A percentile compares a stretch with the other conserved stretches of the same genome.
phyloP scores from a whole-genome alignment of 164 flowering plant genomes.

The Cinnamomum micranthum region DNA sequence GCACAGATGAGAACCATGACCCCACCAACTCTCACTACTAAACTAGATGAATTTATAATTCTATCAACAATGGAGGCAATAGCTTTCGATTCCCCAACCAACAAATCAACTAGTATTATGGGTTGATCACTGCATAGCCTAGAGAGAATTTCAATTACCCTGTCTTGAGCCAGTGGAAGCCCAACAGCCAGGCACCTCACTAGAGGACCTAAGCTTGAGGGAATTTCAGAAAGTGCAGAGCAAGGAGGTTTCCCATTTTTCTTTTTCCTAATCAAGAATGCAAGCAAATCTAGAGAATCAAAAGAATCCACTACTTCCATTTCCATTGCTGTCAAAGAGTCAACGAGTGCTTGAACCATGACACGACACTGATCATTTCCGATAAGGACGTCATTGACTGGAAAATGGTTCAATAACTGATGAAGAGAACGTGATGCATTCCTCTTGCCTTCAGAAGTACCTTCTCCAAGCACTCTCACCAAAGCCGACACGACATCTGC shows the following conservation, averaged over 20 bases:
- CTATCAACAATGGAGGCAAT: slow-evolving; percentile 59
- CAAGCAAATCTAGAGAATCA: slow-evolving; percentile 63
- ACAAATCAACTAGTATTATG: slow-evolving; percentile 49
- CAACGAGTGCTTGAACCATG: slow-evolving; percentile 54
- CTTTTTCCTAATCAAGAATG: slow-evolving; percentile 61
- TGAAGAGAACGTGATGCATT: slow-evolving; percentile 77
- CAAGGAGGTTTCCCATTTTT: slow-evolving; percentile 48
- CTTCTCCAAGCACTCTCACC: slow-evolving; percentile 72
- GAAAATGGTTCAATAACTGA: slow-evolving; percentile 71
- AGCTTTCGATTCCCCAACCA: slow-evolving; percentile 45
- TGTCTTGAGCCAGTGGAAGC: slow-evolving; percentile 62
- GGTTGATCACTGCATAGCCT: slow-evolving; percentile 74
- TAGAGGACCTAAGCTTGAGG: slow-evolving; percentile 61
- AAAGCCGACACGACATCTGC: slow-evolving; percentile 85
- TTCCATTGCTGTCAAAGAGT: slow-evolving; percentile 55
- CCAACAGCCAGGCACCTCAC: slow-evolving; percentile 67
- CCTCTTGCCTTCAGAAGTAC: slow-evolving; percentile 71
- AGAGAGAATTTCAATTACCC: slow-evolving; percentile 70
- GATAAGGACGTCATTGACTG: slow-evolving; percentile 67
- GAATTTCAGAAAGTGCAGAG: slow-evolving; percentile 60
- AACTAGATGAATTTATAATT: slow-evolving; percentile 55
- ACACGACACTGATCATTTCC: slow-evolving; percentile 66
- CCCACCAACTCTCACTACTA: slow-evolving; percentile 82
- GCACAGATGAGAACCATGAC: slow-evolving; percentile 69
- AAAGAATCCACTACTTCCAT: slow-evolving; percentile 50